Conservation (phyloP, 306 rosid genomes). For the Vigna trinervia region DNA sequence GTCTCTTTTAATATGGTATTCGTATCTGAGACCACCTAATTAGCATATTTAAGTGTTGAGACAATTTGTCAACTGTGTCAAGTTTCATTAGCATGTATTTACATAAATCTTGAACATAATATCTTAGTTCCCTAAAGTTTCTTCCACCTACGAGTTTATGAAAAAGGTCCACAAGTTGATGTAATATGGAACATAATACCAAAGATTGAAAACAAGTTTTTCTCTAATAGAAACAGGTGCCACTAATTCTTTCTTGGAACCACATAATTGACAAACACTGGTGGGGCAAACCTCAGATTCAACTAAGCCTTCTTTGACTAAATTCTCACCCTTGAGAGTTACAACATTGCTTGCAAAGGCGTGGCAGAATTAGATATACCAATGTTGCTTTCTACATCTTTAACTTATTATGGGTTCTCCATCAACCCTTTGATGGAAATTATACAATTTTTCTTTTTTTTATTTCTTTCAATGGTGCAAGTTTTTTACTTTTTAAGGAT, state of each 20-base stretch:
- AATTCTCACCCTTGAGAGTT: constrained; percentile 1
- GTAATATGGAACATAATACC: constrained; percentile 7
- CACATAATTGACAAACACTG: constrained; percentile 17
- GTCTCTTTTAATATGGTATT: background rate
- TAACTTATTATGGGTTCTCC: background rate
- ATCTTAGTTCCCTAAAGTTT: constrained; percentile 7
- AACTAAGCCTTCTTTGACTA: background rate
- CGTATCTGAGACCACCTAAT: background rate
- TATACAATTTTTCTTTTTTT: background rate
- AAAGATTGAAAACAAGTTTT: constrained; percentile 25
- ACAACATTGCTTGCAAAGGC: constrained; percentile 11
- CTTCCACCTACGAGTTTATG: constrained; percentile 5
- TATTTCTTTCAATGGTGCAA: too few relatives aligned
- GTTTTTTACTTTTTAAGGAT: too few relatives aligned
- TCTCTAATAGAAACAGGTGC: constrained; percentile 32
- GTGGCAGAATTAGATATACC: constrained; percentile 32
- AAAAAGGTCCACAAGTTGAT: constrained; percentile 49
- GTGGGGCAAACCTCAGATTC: constrained; percentile 31
- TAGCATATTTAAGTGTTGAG: background rate
- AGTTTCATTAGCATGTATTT: background rate
- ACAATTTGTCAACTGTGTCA: background rate
- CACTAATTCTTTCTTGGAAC: constrained; percentile 3
- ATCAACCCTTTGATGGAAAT: background rate
- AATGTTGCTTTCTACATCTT: constrained; percentile 25
- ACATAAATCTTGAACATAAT: constrained; percentile 23